phyloP scores from a whole-genome alignment of 305 asterid species.

The Withania somnifera region DNA sequence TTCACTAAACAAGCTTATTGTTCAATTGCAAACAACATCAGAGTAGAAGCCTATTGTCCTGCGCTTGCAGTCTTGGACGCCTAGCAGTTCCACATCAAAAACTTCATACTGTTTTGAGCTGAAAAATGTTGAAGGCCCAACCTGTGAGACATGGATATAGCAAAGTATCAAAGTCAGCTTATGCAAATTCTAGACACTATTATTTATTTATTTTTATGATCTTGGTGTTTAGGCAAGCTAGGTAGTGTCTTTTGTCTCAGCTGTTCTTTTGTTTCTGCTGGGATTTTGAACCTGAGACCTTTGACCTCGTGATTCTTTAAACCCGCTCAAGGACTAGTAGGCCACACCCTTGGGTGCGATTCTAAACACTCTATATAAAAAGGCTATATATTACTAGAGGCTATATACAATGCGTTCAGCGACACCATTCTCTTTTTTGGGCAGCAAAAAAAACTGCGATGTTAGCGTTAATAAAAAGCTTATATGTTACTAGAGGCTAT shows the following conservation, averaged over 20 bases:
- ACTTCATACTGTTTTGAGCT: conserved; percentile 96
- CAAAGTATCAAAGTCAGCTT: background rate
- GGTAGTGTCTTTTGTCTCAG: too few relatives aligned
- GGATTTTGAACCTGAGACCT: too few relatives aligned
- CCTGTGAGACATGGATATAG: conserved; percentile 32
- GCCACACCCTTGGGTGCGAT: too few relatives aligned
- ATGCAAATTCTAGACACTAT: background rate
- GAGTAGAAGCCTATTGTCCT: conserved; percentile 92
- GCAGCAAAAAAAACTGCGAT: background rate
- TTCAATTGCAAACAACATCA: conserved; percentile 73
- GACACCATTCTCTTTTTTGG: background rate
- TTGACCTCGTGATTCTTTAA: too few relatives aligned
- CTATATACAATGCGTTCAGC: background rate
- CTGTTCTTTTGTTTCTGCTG: too few relatives aligned
- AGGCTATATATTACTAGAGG: background rate
- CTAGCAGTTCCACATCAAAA: conserved; percentile 75
- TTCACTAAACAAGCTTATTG: background rate
- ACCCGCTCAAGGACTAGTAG: too few relatives aligned
- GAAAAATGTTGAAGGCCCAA: conserved; percentile 98
- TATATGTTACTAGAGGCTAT: too few relatives aligned
- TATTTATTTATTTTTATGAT: too few relatives aligned
- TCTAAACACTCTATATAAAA: too few relatives aligned
- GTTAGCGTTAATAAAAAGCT: background rate
- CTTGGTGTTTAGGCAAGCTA: too few relatives aligned
- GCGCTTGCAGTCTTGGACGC: conserved; percentile 77